A percentile compares a stretch with the other conserved stretches of the same genome.
These are phyloP conservation scores for Phanerodontia chrysosporium DNA, from an alignment of 768 basidiomycete genomes.

Conservation along the genomic window DNA sequence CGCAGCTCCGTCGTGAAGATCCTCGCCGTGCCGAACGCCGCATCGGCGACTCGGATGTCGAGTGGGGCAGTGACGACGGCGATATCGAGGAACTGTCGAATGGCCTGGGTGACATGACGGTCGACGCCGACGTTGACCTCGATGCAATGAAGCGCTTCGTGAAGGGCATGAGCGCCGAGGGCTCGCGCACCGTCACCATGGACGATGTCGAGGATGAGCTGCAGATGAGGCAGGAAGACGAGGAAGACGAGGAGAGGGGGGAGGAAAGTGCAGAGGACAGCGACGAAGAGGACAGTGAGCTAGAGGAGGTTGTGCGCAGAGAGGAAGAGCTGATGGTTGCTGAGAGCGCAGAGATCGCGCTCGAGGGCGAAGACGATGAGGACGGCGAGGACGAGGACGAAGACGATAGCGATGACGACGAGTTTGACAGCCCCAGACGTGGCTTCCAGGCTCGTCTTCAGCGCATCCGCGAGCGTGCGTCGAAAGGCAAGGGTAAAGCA, in stretches of 20 bases:
- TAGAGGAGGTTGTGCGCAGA: slow-evolving; percentile 36
- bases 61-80: slow-evolving; percentile 51
- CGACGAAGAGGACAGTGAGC: slow-evolving; percentile 25
- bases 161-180: slow-evolving; percentile 44
- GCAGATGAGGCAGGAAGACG: slow-evolving; percentile 46
- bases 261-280: slow-evolving; percentile 12
- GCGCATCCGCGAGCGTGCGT: slow-evolving; percentile 25
- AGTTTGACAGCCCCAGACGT: slow-evolving; percentile 31
- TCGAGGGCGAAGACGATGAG: background rate
- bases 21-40: slow-evolving; percentile 48
- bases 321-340: slow-evolving; percentile 46
- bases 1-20: slow-evolving; percentile 36
- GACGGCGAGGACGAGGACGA: slow-evolving; percentile 18
- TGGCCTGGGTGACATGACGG: slow-evolving; percentile 56
- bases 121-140: slow-evolving; percentile 54
- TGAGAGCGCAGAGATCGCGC: slow-evolving; percentile 15
- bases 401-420: slow-evolving; percentile 27
- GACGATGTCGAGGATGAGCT: slow-evolving; percentile 61
- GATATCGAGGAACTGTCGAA: slow-evolving; percentile 29
- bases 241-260: slow-evolving; percentile 26
- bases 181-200: slow-evolving; percentile 50
- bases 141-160: slow-evolving; percentile 53
- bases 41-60: slow-evolving; percentile 61
- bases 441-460: slow-evolving; percentile 34
- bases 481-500: slow-evolving; percentile 15